Conservation (phyloP, 768 basidiomycete genomes). For the Mycena epipterygia region DNA sequence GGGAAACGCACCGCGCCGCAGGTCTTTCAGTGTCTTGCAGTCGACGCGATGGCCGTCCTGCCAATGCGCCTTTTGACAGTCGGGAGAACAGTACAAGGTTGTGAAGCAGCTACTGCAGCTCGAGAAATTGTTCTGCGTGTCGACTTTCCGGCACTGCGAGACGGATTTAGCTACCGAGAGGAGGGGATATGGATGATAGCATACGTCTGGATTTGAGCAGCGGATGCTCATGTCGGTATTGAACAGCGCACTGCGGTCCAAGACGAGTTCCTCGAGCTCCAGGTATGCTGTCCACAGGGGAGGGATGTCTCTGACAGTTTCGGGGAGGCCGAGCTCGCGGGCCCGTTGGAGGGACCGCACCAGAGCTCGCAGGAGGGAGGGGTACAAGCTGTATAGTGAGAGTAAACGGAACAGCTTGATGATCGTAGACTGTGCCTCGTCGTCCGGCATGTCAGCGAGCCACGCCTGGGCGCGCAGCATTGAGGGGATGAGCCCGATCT, state of each 20-base stretch:
- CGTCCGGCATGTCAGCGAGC: slow-evolving; percentile 31
- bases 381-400: slow-evolving; percentile 34
- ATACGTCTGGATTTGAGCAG: slow-evolving; percentile 28
- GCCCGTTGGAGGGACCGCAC: slow-evolving; percentile 1
- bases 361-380: slow-evolving; percentile 30
- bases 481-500: slow-evolving; percentile 31
- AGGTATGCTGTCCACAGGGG: slow-evolving; percentile 21
- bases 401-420: slow-evolving; percentile 23
- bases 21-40: slow-evolving; percentile 23
- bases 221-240: slow-evolving; percentile 15
- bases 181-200: background rate
- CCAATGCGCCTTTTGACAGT: slow-evolving; percentile 36
- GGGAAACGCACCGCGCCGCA: slow-evolving; percentile 17
- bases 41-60: slow-evolving; percentile 28
- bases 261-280: slow-evolving; percentile 26
- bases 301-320: slow-evolving; percentile 19
- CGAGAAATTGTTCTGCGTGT: slow-evolving; percentile 26
- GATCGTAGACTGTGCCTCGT: slow-evolving; percentile 11
- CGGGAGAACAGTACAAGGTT: slow-evolving; percentile 21
- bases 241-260: slow-evolving; percentile 25
- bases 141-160: slow-evolving; percentile 30
- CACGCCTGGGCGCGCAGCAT: slow-evolving; percentile 31
- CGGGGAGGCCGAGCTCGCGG: slow-evolving; percentile 28
- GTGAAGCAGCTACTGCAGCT: slow-evolving; percentile 37
- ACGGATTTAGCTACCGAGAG: background rate